Conservation (phyloP, 192 early-diverging fungal genomes). For the Coemansia sp. region DNA sequence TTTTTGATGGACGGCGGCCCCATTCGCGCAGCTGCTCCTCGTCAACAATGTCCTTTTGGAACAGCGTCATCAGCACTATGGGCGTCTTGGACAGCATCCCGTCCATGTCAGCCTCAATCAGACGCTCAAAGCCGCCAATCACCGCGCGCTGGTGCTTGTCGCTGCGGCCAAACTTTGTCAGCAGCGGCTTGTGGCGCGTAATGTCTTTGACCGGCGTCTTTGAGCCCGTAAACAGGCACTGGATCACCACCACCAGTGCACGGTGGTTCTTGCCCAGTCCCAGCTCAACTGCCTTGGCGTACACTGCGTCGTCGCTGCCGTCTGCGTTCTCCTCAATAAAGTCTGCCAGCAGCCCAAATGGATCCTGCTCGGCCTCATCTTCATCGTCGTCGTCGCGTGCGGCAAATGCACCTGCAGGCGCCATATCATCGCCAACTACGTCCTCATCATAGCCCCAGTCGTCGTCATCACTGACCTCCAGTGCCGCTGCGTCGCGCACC, state of each 20-base stretch:
- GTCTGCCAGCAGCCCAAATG: slow-evolving; percentile 76
- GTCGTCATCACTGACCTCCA: slow-evolving; percentile 59
- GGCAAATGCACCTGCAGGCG: slow-evolving; percentile 1
- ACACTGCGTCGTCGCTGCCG: slow-evolving; percentile 61
- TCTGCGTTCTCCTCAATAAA: slow-evolving; percentile 66
- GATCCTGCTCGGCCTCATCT: slow-evolving; percentile 55
- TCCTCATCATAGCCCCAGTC: slow-evolving; percentile 64
- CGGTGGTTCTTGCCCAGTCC: slow-evolving; percentile 74
- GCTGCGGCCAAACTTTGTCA: slow-evolving; percentile 69
- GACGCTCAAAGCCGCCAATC: slow-evolving; percentile 87
- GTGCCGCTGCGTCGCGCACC: slow-evolving; percentile 65
- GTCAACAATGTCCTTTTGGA: slow-evolving; percentile 86
- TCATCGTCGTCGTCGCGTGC: slow-evolving; percentile 58
- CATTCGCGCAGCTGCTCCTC: slow-evolving; percentile 89
- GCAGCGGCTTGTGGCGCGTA: slow-evolving; percentile 64
- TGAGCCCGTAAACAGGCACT: slow-evolving; percentile 73
- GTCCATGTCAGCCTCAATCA: slow-evolving; percentile 65
- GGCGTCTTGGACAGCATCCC: slow-evolving; percentile 65
- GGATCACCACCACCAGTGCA: slow-evolving; percentile 75
- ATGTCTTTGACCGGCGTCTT: slow-evolving; percentile 65
- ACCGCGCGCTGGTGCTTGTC: slow-evolving; percentile 87
- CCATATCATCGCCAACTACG: slow-evolving; percentile 51
- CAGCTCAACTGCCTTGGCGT: slow-evolving; percentile 75
- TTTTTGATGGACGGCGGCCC: slow-evolving; percentile 80
- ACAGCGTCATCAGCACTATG: slow-evolving; percentile 82